Percentiles rank a stretch among this genome's conserved stretches.
phyloP scores from a whole-genome alignment of 345 rosid species.

The Dipteronia sinensis region DNA sequence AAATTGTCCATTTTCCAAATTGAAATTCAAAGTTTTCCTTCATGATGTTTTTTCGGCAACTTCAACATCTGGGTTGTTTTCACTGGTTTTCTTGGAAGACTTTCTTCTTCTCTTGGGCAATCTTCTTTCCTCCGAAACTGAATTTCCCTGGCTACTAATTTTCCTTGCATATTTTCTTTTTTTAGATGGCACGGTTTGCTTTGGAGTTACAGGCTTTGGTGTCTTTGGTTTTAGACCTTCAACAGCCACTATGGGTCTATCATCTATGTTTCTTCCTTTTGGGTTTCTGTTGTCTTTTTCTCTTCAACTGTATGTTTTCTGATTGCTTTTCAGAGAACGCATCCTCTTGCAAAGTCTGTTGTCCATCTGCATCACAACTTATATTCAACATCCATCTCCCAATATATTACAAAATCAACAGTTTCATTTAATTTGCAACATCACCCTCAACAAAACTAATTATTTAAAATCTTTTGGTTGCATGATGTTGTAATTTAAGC shows the following conservation, averaged over 20 bases:
- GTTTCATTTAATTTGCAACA: too few species aligned
- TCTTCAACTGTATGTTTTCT: not conserved
- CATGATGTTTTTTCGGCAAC: not conserved
- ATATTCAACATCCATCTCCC: too few species aligned
- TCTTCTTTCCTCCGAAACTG: not conserved
- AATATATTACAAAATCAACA: too few species aligned
- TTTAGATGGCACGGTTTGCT: not conserved
- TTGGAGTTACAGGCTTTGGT: constrained; percentile 14
- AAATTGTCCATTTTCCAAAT: not conserved
- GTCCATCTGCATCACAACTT: too few species aligned
- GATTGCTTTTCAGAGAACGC: too few species aligned
- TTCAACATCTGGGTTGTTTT: not conserved
- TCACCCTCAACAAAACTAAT: too few species aligned
- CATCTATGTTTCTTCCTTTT: constrained; percentile 33
- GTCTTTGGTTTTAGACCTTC: constrained; percentile 19
- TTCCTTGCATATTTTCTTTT: constrained; percentile 21
- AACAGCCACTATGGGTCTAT: constrained; percentile 31
- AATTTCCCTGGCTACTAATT: not conserved
- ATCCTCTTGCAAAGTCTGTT: too few species aligned
- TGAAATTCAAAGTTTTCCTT: constrained; percentile 10
- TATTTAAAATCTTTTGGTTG: too few species aligned
- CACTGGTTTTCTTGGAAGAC: not conserved
- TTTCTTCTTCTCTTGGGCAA: constrained; percentile 18
- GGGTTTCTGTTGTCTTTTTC: constrained; percentile 23
- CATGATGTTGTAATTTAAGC: too few species aligned